phyloP scores from a whole-genome alignment of 1,284 basidiomycete genomes.

The Naganishia sp. region DNA sequence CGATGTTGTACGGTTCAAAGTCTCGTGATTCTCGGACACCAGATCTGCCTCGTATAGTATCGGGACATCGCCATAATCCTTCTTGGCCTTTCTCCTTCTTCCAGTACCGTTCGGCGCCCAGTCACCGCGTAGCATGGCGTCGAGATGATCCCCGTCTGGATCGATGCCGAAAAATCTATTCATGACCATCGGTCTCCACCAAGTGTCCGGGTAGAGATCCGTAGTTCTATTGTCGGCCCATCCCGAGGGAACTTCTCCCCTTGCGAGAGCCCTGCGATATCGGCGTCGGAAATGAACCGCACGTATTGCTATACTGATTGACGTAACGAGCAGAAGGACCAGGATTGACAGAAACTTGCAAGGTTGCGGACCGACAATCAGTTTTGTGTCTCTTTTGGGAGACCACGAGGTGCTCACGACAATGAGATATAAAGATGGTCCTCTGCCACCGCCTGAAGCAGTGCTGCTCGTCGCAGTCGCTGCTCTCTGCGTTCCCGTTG shows the following conservation, averaged over 20 bases:
- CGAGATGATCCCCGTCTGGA: slow-evolving; percentile 15
- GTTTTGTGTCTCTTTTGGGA: neutral
- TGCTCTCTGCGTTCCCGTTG: slow-evolving; percentile 3
- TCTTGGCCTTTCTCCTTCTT: slow-evolving; percentile 20
- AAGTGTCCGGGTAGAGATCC: slow-evolving; percentile 12
- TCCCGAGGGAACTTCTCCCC: slow-evolving; percentile 4
- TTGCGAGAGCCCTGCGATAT: slow-evolving; percentile 2
- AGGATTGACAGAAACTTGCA: slow-evolving; percentile 15
- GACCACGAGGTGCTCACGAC: neutral
- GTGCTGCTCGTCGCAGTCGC: slow-evolving; percentile 13
- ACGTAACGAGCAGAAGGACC: slow-evolving; percentile 17
- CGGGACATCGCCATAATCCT: slow-evolving; percentile 17
- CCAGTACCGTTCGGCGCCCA: slow-evolving; percentile 4
- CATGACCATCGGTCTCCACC: slow-evolving; percentile 19
- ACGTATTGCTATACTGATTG: slow-evolving; percentile 9
- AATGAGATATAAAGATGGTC: slow-evolving; percentile 20
- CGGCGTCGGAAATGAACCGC: slow-evolving; percentile 22
- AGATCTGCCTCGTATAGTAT: slow-evolving; percentile 2
- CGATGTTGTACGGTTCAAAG: neutral
- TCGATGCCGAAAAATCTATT: slow-evolving; percentile 14
- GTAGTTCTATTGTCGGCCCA: neutral
- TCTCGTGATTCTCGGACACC: neutral
- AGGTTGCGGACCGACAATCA: neutral
- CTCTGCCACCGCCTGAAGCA: neutral
- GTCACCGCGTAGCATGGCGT: slow-evolving; percentile 6